Conservation (phyloP, 2,329 filamentous ascomycete genomes). For the Pestalotiopsis sp. region DNA sequence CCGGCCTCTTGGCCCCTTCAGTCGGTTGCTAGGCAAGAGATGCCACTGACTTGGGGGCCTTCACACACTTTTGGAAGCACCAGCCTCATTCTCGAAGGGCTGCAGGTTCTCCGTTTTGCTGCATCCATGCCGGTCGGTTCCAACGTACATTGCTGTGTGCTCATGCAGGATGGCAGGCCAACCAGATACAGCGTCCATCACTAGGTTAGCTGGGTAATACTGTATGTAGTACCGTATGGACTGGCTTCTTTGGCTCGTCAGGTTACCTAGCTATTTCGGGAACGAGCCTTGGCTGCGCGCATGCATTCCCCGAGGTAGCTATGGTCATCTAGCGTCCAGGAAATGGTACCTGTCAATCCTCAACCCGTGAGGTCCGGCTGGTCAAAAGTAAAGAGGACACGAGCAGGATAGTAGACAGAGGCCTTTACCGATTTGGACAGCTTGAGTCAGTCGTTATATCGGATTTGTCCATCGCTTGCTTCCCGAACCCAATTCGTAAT, state of each 20-base stretch:
- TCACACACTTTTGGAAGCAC: conserved; percentile 9
- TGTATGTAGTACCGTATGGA: not conserved
- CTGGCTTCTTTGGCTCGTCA: not conserved
- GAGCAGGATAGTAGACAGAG: not conserved
- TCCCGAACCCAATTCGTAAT: conserved; percentile 1
- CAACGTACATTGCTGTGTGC: not conserved
- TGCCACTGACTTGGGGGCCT: not conserved
- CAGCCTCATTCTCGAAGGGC: conserved; percentile 21
- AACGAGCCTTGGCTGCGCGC: not conserved
- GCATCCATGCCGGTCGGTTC: conserved; percentile 19
- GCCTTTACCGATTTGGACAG: not conserved
- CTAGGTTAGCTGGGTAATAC: conserved; percentile 10
- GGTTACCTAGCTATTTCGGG: conserved; percentile 21
- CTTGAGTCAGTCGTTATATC: not conserved
- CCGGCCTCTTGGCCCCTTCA: not conserved
- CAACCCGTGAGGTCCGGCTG: not conserved
- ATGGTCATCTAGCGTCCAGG: not conserved
- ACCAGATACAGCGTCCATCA: conserved; percentile 11
- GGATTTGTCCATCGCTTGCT: not conserved
- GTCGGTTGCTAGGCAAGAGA: not conserved
- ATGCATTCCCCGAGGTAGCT: not conserved
- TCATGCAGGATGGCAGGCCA: conserved; percentile 8
- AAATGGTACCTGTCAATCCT: not conserved
- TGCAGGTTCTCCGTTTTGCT: conserved; percentile 21
- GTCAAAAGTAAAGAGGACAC: not conserved